Evolutionary conservation across 2,329 filamentous ascomycete species (phyloP), one percentile per base, ranked within the genome.

Genomic region (Bertia moriformis): DNA sequence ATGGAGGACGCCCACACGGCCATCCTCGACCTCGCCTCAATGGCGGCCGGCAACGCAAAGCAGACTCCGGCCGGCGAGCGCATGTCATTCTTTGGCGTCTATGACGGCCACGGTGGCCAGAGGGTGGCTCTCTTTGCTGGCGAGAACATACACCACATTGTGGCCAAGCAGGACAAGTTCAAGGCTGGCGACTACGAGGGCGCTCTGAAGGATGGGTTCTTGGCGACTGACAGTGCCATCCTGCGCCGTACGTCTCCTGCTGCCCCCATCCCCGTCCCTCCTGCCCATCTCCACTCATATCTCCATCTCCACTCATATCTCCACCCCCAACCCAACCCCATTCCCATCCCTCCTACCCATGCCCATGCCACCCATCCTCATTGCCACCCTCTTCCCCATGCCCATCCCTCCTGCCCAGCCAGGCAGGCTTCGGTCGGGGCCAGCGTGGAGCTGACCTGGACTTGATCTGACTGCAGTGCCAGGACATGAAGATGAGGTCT

Each of bases 1-100:
- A 98, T 98, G 91, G 91, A 98, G 62, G 91, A 98, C 59, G 79
- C 91, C 46, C 91, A 98, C 65, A 85, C 84, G 44, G 74, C 83
- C 41, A 67, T 96, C 39, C 82, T 98, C 57, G 85, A 96, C 61
- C 75, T 96, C 49, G 75, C 91, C 53, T 67, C 76, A 44, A 52
- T 58, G 42, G 53, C 61, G 42, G 56, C 57, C 44, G 55, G 69
- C 36, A 72, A 78, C 40, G 69, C 74, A 18, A 66, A 76, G 48
- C 71, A 80, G 50, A 75, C 76, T 22, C 63, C 67, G 39, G 71
- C 80, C 51, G 67, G 78, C 51, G 74, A 80, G 51, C 78, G 83
- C 56, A 69, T 96, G 54, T 88, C 87, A 49, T 96, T 94, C 67
- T 98, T 98, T 56, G 91, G 89, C 53, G 91, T 98, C 47, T 98